A percentile compares a stretch with the other conserved stretches of the same genome.
Conservation (phyloP, 495 filamentous ascomycete species). For the Rhizodiscina lignyota region DNA sequence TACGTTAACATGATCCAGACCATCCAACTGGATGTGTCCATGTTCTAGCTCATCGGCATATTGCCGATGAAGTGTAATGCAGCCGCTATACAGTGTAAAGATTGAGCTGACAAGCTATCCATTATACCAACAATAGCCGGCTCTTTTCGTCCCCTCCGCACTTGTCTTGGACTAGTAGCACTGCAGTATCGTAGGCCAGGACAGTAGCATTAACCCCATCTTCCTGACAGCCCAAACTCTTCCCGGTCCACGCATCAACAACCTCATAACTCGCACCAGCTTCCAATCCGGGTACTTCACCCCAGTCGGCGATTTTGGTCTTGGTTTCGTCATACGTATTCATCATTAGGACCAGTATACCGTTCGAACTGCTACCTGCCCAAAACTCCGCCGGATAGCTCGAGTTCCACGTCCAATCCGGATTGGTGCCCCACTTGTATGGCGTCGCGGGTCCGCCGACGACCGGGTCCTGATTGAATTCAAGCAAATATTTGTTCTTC, state of each 20-base stretch:
- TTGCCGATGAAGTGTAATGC: too few species aligned
- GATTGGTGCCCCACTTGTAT: constrained; percentile 49
- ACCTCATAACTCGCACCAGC: constrained; percentile 28
- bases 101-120: too few species aligned
- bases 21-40: too few species aligned
- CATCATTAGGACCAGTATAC: constrained; percentile 36
- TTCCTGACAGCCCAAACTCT: constrained; percentile 30
- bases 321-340: constrained; percentile 26
- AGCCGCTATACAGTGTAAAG: too few species aligned
- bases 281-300: constrained; percentile 36
- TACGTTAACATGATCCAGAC: too few species aligned
- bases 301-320: constrained; percentile 29
- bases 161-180: constrained; percentile 22
- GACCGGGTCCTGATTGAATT: constrained; percentile 43
- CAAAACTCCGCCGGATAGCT: constrained; percentile 45
- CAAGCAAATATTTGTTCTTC: constrained; percentile 39
- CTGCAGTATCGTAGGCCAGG: constrained; percentile 32
- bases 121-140: too few species aligned
- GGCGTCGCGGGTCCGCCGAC: constrained; percentile 36
- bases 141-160: too few species aligned
- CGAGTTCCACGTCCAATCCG: constrained; percentile 44
- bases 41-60: too few species aligned
- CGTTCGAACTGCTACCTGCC: constrained; percentile 30
- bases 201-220: constrained; percentile 21
- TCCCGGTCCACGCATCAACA: constrained; percentile 35